Evolutionary conservation across 2,329 filamentous ascomycete species (phyloP).

Genomic region (Pseudogymnoascus sp.): DNA sequence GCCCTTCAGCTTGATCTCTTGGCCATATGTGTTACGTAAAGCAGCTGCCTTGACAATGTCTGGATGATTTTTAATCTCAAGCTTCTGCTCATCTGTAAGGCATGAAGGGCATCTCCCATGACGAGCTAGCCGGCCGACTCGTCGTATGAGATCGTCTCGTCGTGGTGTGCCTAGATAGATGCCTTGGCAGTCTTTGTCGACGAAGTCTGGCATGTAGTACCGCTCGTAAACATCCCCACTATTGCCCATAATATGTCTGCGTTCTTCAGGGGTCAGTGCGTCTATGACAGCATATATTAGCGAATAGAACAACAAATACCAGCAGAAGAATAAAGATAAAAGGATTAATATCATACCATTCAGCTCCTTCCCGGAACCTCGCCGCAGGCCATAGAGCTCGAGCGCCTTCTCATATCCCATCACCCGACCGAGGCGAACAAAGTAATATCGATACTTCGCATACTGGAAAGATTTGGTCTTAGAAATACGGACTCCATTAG

Average conservation of each 20-base stretch:
- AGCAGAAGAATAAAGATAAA: background rate
- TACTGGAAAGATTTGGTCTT: constrained; percentile 29
- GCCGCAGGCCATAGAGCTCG: constrained; percentile 21
- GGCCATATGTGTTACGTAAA: constrained; percentile 8
- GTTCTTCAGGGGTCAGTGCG: constrained; percentile 18
- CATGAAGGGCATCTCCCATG: constrained; percentile 12
- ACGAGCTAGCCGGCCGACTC: constrained; percentile 11
- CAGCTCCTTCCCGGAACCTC: constrained; percentile 21
- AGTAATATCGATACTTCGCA: constrained; percentile 30
- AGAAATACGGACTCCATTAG: constrained; percentile 15
- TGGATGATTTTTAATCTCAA: constrained; percentile 15
- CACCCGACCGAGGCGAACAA: constrained; percentile 28
- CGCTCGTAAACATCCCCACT: constrained; percentile 14
- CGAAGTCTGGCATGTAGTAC: constrained; percentile 18
- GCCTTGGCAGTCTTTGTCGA: constrained; percentile 17
- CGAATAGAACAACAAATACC: background rate
- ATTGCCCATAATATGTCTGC: constrained; percentile 17
- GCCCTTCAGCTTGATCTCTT: constrained; percentile 15
- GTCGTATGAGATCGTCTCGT: constrained; percentile 13
- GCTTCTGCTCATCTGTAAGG: constrained; percentile 17
- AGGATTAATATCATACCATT: constrained; percentile 17
- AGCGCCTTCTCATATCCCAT: constrained; percentile 19
- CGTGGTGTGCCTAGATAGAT: constrained; percentile 16
- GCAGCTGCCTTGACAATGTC: constrained; percentile 13
- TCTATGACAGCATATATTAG: constrained; percentile 15